These are phyloP conservation scores for Paraglomus occultum DNA, from an alignment of 192 early-diverging fungal genomes.

Conservation along the genomic window DNA sequence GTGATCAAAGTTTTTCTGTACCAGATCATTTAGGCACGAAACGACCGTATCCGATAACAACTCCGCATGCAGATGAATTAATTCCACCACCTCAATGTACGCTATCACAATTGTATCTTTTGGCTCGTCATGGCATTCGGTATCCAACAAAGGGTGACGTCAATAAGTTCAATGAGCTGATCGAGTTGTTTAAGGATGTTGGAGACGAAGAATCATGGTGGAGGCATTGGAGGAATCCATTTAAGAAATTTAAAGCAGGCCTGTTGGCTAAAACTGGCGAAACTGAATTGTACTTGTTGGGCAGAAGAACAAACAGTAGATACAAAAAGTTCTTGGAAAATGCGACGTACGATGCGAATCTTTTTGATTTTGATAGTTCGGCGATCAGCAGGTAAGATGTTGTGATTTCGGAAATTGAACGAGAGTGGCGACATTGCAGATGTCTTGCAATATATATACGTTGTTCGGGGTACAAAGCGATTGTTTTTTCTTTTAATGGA, in stretches of 20 bases:
- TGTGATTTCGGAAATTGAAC: no score
- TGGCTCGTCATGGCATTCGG: slow-evolving; percentile 23
- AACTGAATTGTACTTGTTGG: slow-evolving; percentile 15
- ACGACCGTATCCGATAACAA: neutral
- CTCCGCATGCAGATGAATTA: neutral
- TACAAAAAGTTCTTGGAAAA: slow-evolving; percentile 19
- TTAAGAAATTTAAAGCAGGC: neutral
- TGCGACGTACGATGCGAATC: slow-evolving; percentile 14
- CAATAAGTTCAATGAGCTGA: neutral
- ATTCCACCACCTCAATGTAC: neutral
- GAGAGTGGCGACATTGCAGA: no score
- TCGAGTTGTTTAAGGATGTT: neutral
- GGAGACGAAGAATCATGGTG: neutral
- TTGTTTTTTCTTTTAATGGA: neutral
- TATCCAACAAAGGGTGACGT: neutral
- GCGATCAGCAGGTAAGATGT: slow-evolving; percentile 16
- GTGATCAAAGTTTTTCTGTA: neutral
- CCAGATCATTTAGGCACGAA: slow-evolving; percentile 7
- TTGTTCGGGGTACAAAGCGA: neutral
- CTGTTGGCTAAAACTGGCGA: neutral
- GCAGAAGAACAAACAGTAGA: slow-evolving; percentile 1
- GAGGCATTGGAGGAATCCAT: slow-evolving; percentile 5
- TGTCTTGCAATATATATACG: no score
- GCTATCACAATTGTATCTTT: slow-evolving; percentile 7
- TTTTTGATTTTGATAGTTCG: slow-evolving; percentile 20